Base-by-base conservation (phyloP, 2,329 filamentous ascomycete species). In the Talaromyces sp. region DNA sequence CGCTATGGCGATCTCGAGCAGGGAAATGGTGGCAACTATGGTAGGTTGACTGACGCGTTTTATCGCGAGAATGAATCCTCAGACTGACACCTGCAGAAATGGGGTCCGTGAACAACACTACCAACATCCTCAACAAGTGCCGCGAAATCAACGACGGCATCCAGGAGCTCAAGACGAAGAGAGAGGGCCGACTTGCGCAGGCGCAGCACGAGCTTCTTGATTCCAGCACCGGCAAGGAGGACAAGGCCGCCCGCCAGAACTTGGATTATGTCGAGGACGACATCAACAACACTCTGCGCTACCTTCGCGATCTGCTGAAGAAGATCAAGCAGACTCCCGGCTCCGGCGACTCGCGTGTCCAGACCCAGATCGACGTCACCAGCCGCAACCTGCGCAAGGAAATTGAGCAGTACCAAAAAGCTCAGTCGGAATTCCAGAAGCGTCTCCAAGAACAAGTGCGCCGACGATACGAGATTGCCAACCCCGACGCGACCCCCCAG, bases 391-490 rank as follows among this genome's bases (percentile, higher is more conserved):
- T 97, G 68, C 93, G 93, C 80, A 81, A 84, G 52, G 90, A 91
- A 63, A 93, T 96, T 74, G 85, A 90, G 68, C 80, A 86, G 64
- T 97, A 93, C 80, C 91, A 95, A 77, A 83, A 86, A 66, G 82
- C 91, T 60, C 93, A 98, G 76, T 85, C 85, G 1, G 84, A 88
- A 25, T 96, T 93, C 82, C 86, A 89, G 72, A 89, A 90, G 76
- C 88, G 89, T 67, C 86, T 91, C 33, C 85, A 91, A 73, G 89
- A 92, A 56, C 91, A 96, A 76, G 90, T 96, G 79, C 89, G 88
- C 66, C 86, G 95, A 60, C 92, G 97, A 74, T 96, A 96, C 78
- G 85, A 90, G 62, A 97, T 98, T 72, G 93, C 95, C 60, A 85
- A 87, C 65, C 91, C 92, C 25, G 88, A 96, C 62, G 91, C 91